Evolutionary conservation across 805 yeast species (phyloP).

Genomic region (Candida suzukii): DNA sequence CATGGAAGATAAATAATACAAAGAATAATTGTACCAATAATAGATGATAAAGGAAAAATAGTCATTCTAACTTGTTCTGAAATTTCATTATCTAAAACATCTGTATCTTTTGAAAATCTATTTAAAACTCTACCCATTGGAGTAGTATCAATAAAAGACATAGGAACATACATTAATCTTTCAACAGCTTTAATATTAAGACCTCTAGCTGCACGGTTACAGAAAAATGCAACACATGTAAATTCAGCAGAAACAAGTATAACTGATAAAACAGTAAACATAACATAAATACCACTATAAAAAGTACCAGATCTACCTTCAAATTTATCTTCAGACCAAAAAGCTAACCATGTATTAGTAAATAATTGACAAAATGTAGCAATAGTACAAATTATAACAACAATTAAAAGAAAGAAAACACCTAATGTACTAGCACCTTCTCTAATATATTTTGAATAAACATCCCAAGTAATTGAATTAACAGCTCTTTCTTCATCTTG

Average conservation of each 20-base stretch:
- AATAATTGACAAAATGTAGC: constrained; percentile 49
- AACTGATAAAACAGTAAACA: constrained; percentile 47
- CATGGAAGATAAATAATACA: constrained; percentile 69
- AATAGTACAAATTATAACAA: constrained; percentile 14
- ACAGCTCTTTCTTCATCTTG: constrained; percentile 53
- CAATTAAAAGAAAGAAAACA: constrained; percentile 21
- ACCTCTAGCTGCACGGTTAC: constrained; percentile 45
- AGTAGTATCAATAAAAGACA: constrained; percentile 76
- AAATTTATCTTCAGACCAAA: constrained; percentile 65
- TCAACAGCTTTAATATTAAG: constrained; percentile 57
- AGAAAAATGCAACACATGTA: constrained; percentile 38
- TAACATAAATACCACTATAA: constrained; percentile 70
- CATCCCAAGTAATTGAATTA: constrained; percentile 40
- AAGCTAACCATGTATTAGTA: constrained; percentile 75
- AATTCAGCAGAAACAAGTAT: constrained; percentile 36
- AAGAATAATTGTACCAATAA: constrained; percentile 57
- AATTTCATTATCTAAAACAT: constrained; percentile 73
- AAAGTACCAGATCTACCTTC: constrained; percentile 37
- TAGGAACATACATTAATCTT: constrained; percentile 66
- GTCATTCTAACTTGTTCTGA: constrained; percentile 63
- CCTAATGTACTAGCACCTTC: constrained; percentile 49
- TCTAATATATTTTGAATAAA: constrained; percentile 43
- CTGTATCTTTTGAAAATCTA: constrained; percentile 84
- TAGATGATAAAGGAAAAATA: constrained; percentile 43
- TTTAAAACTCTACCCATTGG: constrained; percentile 85